phyloP scores from a whole-genome alignment of 2,329 filamentous ascomycete species.

The Aspergillus pseudoglaucus region DNA sequence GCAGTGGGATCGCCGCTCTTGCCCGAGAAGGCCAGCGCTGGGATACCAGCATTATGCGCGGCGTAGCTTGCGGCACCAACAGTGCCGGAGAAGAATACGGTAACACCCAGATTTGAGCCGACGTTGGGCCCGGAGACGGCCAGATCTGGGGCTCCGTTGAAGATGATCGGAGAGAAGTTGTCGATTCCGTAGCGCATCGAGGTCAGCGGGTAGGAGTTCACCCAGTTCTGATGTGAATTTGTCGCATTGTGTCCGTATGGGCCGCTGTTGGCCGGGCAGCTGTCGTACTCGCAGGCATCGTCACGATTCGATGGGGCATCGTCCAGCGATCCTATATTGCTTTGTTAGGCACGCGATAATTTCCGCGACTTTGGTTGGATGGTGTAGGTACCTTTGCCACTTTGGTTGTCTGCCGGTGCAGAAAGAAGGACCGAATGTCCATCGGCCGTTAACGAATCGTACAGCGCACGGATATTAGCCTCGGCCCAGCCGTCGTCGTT shows the following conservation, averaged over 20 bases:
- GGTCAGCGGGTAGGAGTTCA: conserved; percentile 64
- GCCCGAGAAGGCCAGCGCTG: conserved; percentile 64
- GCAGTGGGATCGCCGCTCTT: conserved; percentile 44
- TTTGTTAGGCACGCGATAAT: background rate
- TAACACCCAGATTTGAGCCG: conserved; percentile 51
- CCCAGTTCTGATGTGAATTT: conserved; percentile 59
- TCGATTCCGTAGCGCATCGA: conserved; percentile 58
- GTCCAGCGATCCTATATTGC: conserved; percentile 46
- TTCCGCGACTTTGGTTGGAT: conserved; percentile 3
- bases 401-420: conserved; percentile 60
- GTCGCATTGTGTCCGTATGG: conserved; percentile 53
- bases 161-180: conserved; percentile 48
- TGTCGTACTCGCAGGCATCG: conserved; percentile 54
- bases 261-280: conserved; percentile 53
- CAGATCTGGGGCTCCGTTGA: conserved; percentile 52
- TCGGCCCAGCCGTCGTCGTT: conserved; percentile 74
- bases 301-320: conserved; percentile 43
- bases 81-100: conserved; percentile 58
- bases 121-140: conserved; percentile 62
- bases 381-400: conserved; percentile 48
- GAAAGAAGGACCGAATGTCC: conserved; percentile 60
- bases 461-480: conserved; percentile 56
- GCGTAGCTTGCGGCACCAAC: conserved; percentile 60
- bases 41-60: conserved; percentile 48
- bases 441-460: conserved; percentile 48